Conservation (phyloP, 208 protist genomes). For the Trichomonas tenax region DNA sequence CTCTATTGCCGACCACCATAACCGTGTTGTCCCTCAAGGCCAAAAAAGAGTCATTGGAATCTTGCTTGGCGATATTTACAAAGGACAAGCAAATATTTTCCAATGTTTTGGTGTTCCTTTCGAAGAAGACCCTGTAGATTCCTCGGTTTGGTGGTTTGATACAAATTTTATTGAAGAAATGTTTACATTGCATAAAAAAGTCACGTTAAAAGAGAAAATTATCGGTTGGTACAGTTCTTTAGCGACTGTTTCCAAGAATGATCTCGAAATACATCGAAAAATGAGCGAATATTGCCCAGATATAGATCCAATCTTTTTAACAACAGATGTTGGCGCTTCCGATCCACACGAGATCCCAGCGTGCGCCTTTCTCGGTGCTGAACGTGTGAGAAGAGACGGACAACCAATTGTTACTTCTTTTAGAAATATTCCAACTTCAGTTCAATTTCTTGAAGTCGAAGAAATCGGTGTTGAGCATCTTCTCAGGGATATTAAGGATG, state of each 20-base stretch:
- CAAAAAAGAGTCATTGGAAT: conserved; percentile 38
- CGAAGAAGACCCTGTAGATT: conserved; percentile 87
- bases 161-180: conserved; percentile 80
- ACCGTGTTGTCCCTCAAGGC: conserved; percentile 62
- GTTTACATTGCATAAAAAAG: conserved; percentile 93
- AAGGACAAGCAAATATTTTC: conserved; percentile 8
- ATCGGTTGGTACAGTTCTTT: conserved; percentile 98
- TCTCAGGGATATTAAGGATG: conserved; percentile 77
- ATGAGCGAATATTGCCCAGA: conserved; percentile 47
- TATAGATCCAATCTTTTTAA: conserved; percentile 53
- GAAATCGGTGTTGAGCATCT: conserved; percentile 99
- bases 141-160: conserved; percentile 95
- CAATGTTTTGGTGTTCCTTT: conserved; percentile 69
- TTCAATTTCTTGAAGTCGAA: conserved; percentile 34
- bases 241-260: conserved; percentile 69
- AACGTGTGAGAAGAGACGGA: not conserved
- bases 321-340: conserved; percentile 63
- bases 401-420: not conserved
- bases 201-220: conserved; percentile 83
- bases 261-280: conserved; percentile 83
- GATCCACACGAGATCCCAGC: conserved; percentile 18
- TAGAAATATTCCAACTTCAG: conserved; percentile 29
- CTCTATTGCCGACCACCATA: conserved; percentile 95
- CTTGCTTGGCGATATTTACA: conserved; percentile 63
- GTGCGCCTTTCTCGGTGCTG: not conserved